Evolutionary conservation across 805 yeast genomes (phyloP).

Genomic region (Lipomyces chichibuensis): DNA sequence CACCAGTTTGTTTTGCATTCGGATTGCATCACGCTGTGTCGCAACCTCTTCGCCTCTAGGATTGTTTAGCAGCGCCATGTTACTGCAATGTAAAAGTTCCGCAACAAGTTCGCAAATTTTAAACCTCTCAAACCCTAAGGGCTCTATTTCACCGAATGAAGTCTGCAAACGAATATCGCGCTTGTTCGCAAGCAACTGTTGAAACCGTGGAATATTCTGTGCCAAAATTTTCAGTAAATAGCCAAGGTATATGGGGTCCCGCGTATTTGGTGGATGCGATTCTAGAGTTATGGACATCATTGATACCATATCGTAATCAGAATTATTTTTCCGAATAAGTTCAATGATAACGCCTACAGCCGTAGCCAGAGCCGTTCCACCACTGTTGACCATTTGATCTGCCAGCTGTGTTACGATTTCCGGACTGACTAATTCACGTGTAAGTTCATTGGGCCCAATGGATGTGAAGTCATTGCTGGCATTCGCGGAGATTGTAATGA

Average conservation of each 20-base stretch:
- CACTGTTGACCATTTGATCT: conserved; percentile 70
- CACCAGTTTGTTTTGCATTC: conserved; percentile 46
- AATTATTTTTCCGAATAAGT: conserved; percentile 90
- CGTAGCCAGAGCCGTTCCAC: conserved; percentile 84
- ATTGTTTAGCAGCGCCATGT: conserved; percentile 88
- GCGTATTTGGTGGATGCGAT: conserved; percentile 86
- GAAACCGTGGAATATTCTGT: conserved; percentile 69
- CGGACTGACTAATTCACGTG: conserved; percentile 84
- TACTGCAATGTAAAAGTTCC: conserved; percentile 94
- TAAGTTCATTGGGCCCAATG: conserved; percentile 93
- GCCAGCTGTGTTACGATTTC: conserved; percentile 68
- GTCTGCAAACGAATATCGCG: conserved; percentile 52
- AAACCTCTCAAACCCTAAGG: conserved; percentile 88
- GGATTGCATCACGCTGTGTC: conserved; percentile 65
- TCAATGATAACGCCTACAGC: conserved; percentile 96
- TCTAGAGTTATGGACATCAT: conserved; percentile 80
- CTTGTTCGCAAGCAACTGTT: conserved; percentile 56
- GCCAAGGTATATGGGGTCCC: conserved; percentile 93
- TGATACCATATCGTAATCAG: conserved; percentile 90
- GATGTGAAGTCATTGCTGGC: conserved; percentile 87
- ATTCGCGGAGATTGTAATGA: conserved; percentile 91
- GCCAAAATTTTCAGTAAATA: conserved; percentile 79
- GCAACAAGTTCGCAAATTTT: conserved; percentile 91
- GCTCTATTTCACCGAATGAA: conserved; percentile 68
- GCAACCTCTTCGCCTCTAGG: conserved; percentile 70